Evolutionary conservation across 73 alveolate species (phyloP), one percentile per base, ranked within the genome.

Genomic region (Paramecium sonneborni): DNA sequence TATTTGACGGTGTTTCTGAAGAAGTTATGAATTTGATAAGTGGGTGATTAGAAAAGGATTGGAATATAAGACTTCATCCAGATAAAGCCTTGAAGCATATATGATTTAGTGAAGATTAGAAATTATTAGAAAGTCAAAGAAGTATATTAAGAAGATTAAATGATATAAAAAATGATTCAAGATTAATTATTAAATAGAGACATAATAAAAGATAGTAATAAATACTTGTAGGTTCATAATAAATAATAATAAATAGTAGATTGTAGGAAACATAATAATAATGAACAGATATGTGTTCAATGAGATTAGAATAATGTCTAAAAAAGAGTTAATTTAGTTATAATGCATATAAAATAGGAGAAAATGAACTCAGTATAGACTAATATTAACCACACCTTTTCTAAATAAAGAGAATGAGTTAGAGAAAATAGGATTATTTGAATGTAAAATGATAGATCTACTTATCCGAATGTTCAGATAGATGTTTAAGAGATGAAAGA

Each of bases 81-180:
- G 90, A 79, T 43, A 8, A 21, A 43, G 90, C 90, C 3, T 43
- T 79, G 15, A 39, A 44, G 14, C 90, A 79, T 44, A 41, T 6
- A 43, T 79, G 90, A 76, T 79, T 79, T 23, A 46, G 39, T 74
- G 87, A 35, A 38, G 68, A 52, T 52, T 52, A 52, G 23, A 52
- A 18, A 21, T 30, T 30, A 32, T 30, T 30, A 26, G 84, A 62
- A 74, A 39, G 56, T 34, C 26, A 74, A 18, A 74, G 34, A 21
- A 74, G 56, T 20, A 21, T 37, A n/a, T 37, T 74, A 67, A 74
- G n/a, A 74, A 28, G 87, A 74, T 74, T 74, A 37, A 74, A 74
- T 34, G 2, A 34, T 21, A 1, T 14, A 39, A 74, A 28, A 20
- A 74, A 74, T 74, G 34, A 34, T 39, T 32, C 37, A 4, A 74